Base-by-base conservation (phyloP, 805 yeast species). In the Starmerella geochares region DNA sequence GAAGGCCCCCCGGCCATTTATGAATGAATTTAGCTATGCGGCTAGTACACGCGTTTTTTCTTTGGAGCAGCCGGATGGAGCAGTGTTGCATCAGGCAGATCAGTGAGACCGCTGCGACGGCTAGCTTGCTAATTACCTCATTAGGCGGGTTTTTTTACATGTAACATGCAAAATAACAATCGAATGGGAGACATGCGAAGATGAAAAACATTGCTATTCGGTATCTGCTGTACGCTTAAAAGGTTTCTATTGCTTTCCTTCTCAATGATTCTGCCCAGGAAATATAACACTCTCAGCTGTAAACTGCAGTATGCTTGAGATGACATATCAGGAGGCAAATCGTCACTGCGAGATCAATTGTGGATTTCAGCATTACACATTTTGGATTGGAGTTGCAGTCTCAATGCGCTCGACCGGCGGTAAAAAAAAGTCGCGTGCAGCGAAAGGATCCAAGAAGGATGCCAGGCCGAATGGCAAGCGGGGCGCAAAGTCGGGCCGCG, bases 391-490 rank as follows among this genome's bases (percentile, higher is more conserved):
- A 25, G 7, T 24, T 13, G 19, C 23, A 16, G 8, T 40, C 24
- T 14, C 19, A 17, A 40, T 40, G 44, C 44, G 44, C 16, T 32
- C 44, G 7, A 40, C 24, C 24, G 16, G 33, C 17, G 44, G 44
- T 10, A 40, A 40, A 20, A 40, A 40, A 14, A 32, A 32, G 3
- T 40, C 44, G 33, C 44, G 44, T n/a, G 46, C 37, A 21, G 17
- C 35, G 4, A 42, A 42, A 14, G 46, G 46, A 4, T 10, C 33
- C 14, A 42, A 42, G n/a, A 42, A 42, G 20, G 36, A 31, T 4
- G 14, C 29, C 8, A 16, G 31, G n/a, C 7, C 31, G 3, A 20
- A 27, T 10, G 33, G 36, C 8, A 42, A 42, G 28, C 46, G 46
- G 14, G 37, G 37, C 3, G n/a, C n/a, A n/a, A 27, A 27, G 29